phyloP scores from a whole-genome alignment of 2,329 filamentous ascomycete species.

The Endocalyx cinctus region DNA sequence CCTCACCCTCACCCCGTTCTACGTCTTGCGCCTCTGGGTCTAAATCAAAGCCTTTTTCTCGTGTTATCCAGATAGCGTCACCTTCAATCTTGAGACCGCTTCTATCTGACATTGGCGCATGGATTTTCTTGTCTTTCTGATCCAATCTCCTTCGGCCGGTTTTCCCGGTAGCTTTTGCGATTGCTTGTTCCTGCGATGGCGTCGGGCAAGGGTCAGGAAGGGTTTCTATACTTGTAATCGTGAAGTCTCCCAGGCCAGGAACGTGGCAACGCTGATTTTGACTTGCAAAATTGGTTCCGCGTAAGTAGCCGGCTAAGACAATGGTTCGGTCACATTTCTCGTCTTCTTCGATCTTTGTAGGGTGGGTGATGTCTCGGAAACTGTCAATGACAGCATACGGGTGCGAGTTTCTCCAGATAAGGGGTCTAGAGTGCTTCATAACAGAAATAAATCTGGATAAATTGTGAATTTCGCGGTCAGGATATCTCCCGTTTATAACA shows the following conservation, averaged over 20 bases:
- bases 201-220: slow-evolving; percentile 95
- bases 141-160: slow-evolving; percentile 74
- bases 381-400: slow-evolving; percentile 91
- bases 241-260: slow-evolving; percentile 86
- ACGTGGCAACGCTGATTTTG: slow-evolving; percentile 85
- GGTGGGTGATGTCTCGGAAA: slow-evolving; percentile 91
- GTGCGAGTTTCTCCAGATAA: slow-evolving; percentile 95
- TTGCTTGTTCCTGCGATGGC: slow-evolving; percentile 80
- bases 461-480: slow-evolving; percentile 94
- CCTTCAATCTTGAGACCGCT: slow-evolving; percentile 95
- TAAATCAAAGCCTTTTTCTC: slow-evolving; percentile 72
- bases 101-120: slow-evolving; percentile 97
- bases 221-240: slow-evolving; percentile 76
- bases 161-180: slow-evolving; percentile 81
- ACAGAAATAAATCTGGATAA: slow-evolving; percentile 91
- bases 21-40: slow-evolving; percentile 59
- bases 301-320: slow-evolving; percentile 86
- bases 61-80: slow-evolving; percentile 86
- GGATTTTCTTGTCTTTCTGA: slow-evolving; percentile 94
- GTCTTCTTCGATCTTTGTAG: slow-evolving; percentile 83
- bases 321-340: slow-evolving; percentile 86
- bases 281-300: slow-evolving; percentile 89
- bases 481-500: slow-evolving; percentile 94
- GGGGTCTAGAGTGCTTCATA: slow-evolving; percentile 97
- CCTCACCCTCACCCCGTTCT: slow-evolving; percentile 88